Base-by-base conservation (phyloP, 176 grass and related monocot genomes). In the Eragrostis nindensis region DNA sequence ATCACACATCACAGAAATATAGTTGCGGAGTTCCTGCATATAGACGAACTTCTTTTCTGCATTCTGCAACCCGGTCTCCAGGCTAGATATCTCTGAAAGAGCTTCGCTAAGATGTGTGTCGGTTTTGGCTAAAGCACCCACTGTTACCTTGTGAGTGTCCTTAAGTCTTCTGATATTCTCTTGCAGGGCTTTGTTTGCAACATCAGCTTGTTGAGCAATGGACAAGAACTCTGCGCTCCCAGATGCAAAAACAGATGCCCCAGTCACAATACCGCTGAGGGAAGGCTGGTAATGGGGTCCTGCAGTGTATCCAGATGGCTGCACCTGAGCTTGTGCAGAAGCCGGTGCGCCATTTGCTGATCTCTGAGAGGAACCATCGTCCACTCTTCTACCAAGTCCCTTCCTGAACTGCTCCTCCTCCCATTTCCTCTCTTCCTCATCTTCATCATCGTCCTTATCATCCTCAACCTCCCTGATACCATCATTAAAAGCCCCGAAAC, bases 341-440 rank as follows among this genome's bases (percentile, higher is more conserved):
- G 84, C 46, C 16, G 88, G 62, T 46, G 12, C 21, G 49, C 87
- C 83, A 62, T 84, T 90, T 14, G 21, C 69, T 69, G 70, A 82
- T 86, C 75, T 82, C 50, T 84, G 90, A 75, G 88, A 8, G 43
- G 92, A 86, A 66, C 84, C 62, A 27, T 94, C 89, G 24, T 94
- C 91, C 38, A 94, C 68, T 72, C 89, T 87, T 79, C 86, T 87
- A 77, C 92, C 86, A 67, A 95, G 83, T 30, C 79, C 96, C 76
- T 99, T 99, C 71, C 89, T 93, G 61, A 95, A 87, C 53, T 99
- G 96, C 62, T 91, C 96, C 66, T 98, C 95, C 88, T 99, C 92
- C 96, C 96, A 95, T 68, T 85, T 99, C 77, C 92, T 93, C 68
- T 95, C 92, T 84, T 95, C 92, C 75, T 93, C 95, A 5, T 94